Conservation (phyloP, 768 basidiomycete species). For the Lactarius akahatsu region DNA sequence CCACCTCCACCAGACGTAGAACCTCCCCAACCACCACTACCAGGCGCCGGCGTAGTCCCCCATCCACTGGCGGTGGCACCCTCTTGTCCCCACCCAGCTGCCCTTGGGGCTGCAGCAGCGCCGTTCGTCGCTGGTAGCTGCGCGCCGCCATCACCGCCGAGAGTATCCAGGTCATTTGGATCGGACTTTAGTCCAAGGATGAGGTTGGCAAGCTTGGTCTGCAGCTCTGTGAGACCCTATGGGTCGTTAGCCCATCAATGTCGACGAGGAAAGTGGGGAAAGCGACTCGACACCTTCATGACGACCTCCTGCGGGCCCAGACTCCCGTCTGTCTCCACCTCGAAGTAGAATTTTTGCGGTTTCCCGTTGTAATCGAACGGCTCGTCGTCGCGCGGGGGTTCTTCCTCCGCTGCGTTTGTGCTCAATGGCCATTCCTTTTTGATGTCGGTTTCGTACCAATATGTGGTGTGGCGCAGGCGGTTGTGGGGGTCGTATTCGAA, state of each 20-base stretch:
- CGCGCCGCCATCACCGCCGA: slow-evolving; percentile 38
- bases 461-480: slow-evolving; percentile 90
- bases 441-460: slow-evolving; percentile 88
- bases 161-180: slow-evolving; percentile 47
- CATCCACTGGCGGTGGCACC: slow-evolving; percentile 16
- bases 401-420: slow-evolving; percentile 83
- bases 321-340: slow-evolving; percentile 93
- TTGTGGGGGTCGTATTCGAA: slow-evolving; percentile 99
- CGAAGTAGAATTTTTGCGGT: slow-evolving; percentile 89
- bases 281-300: slow-evolving; percentile 57
- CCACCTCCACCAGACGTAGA: slow-evolving; percentile 20
- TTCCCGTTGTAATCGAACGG: slow-evolving; percentile 86
- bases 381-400: slow-evolving; percentile 74
- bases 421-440: slow-evolving; percentile 90
- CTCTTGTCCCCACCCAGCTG: slow-evolving; percentile 22
- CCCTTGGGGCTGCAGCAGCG: slow-evolving; percentile 21
- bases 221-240: slow-evolving; percentile 75
- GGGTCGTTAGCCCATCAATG: slow-evolving; percentile 1
- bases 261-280: neutral
- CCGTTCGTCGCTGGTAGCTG: slow-evolving; percentile 21
- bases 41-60: slow-evolving; percentile 20
- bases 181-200: slow-evolving; percentile 65
- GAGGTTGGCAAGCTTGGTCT: slow-evolving; percentile 77
- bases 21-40: slow-evolving; percentile 20
- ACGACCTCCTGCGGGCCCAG: slow-evolving; percentile 86